Evolutionary conservation across 2,329 filamentous ascomycete species (phyloP).

Genomic region (Xylariaceae sp.): DNA sequence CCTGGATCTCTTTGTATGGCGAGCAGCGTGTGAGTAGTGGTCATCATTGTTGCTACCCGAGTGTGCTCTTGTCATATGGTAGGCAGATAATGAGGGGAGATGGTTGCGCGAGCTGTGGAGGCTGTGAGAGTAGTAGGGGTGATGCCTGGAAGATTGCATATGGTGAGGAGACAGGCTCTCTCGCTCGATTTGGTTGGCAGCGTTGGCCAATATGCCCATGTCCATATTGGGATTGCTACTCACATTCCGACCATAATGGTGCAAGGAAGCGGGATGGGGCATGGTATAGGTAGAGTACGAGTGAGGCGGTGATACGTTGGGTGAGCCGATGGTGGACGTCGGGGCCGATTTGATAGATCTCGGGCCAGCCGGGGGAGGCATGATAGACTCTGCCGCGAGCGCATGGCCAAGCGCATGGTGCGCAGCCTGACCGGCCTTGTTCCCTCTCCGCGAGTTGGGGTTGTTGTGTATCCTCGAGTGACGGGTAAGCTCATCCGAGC

Average conservation of each 20-base stretch:
- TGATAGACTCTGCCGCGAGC: conserved; percentile 59
- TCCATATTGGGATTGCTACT: conserved; percentile 41
- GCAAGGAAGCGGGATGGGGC: conserved; percentile 38
- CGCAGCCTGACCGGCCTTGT: conserved; percentile 62
- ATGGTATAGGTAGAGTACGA: conserved; percentile 71
- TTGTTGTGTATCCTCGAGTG: conserved; percentile 99
- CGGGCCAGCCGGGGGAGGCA: conserved; percentile 68
- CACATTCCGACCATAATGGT: conserved; percentile 44
- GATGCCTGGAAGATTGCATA: conserved; percentile 40
- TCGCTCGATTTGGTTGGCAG: conserved; percentile 59
- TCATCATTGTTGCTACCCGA: conserved; percentile 76
- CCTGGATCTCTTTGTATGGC: conserved; percentile 80
- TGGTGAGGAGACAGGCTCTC: conserved; percentile 43
- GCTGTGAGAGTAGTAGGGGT: conserved; percentile 49
- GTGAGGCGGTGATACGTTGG: conserved; percentile 92
- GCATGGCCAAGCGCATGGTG: conserved; percentile 41
- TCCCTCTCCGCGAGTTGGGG: conserved; percentile 89
- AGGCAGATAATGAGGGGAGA: conserved; percentile 75
- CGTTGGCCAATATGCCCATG: conserved; percentile 57
- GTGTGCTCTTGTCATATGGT: conserved; percentile 89
- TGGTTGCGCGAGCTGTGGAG: conserved; percentile 52
- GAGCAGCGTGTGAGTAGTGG: conserved; percentile 64
- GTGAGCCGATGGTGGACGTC: conserved; percentile 80
- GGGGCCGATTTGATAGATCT: conserved; percentile 86
- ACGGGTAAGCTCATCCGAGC: conserved; percentile 92